phyloP scores from a whole-genome alignment of 306 rosid genomes.

The Begonia fuchsioides region DNA sequence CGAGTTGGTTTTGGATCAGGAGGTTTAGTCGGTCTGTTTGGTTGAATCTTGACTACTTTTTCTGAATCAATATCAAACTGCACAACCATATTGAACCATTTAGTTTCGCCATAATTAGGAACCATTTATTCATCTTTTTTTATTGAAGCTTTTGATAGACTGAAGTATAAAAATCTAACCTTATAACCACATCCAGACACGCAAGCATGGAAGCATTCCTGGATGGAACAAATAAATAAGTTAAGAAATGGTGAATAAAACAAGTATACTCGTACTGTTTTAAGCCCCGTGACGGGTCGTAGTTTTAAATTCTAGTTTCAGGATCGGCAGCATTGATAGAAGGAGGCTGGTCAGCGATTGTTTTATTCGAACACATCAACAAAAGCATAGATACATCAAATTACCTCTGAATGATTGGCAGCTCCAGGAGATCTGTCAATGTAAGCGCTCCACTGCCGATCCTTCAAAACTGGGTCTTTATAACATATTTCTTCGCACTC shows the following conservation, averaged over 20 bases:
- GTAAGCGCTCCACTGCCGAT: constrained; percentile 86
- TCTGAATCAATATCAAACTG: constrained; percentile 46
- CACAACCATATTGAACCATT: constrained; percentile 12
- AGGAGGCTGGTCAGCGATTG: no score
- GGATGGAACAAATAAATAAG: constrained; percentile 14
- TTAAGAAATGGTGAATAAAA: neutral
- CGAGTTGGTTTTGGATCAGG: constrained; percentile 34
- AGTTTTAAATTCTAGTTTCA: no score
- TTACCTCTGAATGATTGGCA: constrained; percentile 60
- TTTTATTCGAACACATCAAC: neutral
- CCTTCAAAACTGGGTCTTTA: constrained; percentile 86
- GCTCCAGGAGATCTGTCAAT: constrained; percentile 93
- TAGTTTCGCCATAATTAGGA: neutral
- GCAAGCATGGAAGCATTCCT: constrained; percentile 85
- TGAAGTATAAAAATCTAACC: constrained; percentile 32
- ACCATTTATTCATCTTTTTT: neutral
- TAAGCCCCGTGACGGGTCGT: no score
- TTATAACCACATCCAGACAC: constrained; percentile 85
- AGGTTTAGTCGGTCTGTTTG: constrained; percentile 47
- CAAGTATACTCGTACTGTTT: no score
- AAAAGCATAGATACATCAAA: neutral
- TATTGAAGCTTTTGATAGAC: no score
- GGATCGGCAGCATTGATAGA: no score
- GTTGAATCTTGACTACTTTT: constrained; percentile 46
- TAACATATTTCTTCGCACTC: constrained; percentile 69